These are phyloP conservation scores for Pholiota molesta DNA, from an alignment of 768 basidiomycete genomes.

Conservation along the genomic window DNA sequence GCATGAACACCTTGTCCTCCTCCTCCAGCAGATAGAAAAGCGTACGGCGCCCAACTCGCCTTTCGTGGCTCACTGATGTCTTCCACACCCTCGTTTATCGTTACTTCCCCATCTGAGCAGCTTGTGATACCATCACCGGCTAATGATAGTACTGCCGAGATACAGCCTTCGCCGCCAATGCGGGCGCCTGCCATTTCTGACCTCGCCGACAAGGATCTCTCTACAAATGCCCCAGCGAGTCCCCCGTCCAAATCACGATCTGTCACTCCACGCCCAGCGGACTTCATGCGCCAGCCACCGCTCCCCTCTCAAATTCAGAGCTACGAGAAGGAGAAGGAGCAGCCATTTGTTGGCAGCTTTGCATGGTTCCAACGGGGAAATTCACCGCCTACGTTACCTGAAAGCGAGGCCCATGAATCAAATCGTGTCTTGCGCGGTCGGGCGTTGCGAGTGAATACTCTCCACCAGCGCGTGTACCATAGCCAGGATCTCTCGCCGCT, in stretches of 20 bases:
- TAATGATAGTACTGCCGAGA: not conserved
- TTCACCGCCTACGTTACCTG: not conserved
- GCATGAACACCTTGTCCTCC: conserved; percentile 1
- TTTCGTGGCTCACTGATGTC: conserved; percentile 8
- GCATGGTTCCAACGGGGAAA: not conserved
- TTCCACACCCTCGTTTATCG: conserved; percentile 8
- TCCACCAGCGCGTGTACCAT: conserved; percentile 22
- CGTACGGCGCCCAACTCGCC: conserved; percentile 18
- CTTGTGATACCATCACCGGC: not conserved
- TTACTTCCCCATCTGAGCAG: conserved; percentile 11
- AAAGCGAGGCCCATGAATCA: conserved; percentile 11
- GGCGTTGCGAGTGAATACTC: conserved; percentile 16
- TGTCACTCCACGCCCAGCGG: not conserved
- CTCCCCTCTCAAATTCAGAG: not conserved
- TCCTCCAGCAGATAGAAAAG: not conserved
- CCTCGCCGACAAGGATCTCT: conserved; percentile 12
- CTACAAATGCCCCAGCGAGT: conserved; percentile 15
- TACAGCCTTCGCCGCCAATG: not conserved
- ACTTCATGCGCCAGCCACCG: not conserved
- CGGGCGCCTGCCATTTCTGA: not conserved
- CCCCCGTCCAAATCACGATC: conserved; percentile 6
- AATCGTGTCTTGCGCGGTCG: conserved; percentile 14
- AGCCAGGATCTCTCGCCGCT: conserved; percentile 17
- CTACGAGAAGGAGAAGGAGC: conserved; percentile 9
- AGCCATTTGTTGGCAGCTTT: not conserved